Conservation (phyloP, 768 basidiomycete genomes). For the Podaxis sp. region DNA sequence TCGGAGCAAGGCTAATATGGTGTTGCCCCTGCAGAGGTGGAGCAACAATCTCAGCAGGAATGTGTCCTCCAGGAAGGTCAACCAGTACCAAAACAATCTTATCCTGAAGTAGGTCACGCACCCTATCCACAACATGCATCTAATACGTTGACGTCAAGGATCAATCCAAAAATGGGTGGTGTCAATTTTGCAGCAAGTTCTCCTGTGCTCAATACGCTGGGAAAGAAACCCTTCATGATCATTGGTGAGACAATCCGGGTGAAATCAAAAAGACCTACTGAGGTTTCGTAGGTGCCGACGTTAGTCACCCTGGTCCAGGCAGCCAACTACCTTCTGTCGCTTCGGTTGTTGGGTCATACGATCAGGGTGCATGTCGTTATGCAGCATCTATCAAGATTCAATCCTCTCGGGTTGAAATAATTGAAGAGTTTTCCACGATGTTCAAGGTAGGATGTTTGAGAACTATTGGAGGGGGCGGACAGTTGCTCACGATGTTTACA, state of each 20-base stretch:
- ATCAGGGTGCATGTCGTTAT: conserved; percentile 46
- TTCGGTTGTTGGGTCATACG: conserved; percentile 57
- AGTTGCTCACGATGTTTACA: conserved; percentile 2
- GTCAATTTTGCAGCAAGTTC: conserved; percentile 37
- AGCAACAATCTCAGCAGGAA: conserved; percentile 10
- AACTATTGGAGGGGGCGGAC: neutral
- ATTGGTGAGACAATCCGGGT: conserved; percentile 29
- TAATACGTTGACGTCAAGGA: conserved; percentile 27
- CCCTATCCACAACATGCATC: neutral
- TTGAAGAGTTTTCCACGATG: conserved; percentile 42
- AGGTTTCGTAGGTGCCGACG: conserved; percentile 47
- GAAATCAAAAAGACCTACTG: neutral
- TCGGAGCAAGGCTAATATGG: neutral
- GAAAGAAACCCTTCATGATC: conserved; percentile 34
- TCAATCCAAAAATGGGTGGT: conserved; percentile 59
- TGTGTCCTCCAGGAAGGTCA: conserved; percentile 24
- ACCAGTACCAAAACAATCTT: conserved; percentile 59
- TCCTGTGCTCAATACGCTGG: conserved; percentile 21
- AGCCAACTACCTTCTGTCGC: conserved; percentile 53
- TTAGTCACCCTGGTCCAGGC: conserved; percentile 65
- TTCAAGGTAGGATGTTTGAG: conserved; percentile 26
- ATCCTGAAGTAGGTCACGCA: conserved; percentile 45
- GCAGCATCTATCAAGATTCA: conserved; percentile 42
- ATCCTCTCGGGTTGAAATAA: conserved; percentile 45
- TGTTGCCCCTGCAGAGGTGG: conserved; percentile 2